Evolutionary conservation across 371 early-diverging fungal genomes (phyloP).

Genomic region (Circinella umbellata): DNA sequence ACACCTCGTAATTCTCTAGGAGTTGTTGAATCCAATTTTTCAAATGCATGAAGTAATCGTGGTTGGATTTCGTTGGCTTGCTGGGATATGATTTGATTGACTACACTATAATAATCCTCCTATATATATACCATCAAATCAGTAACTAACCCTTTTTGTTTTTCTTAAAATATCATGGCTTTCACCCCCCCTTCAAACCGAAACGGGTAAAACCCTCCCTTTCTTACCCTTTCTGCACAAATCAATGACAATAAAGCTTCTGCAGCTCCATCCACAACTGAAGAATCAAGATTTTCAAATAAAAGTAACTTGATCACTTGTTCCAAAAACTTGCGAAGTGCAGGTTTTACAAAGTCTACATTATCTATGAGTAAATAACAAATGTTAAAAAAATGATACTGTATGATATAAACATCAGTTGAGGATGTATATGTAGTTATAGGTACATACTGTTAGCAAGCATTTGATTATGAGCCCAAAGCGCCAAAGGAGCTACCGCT

Average conservation of each 20-base stretch:
- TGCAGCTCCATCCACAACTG: slow-evolving; percentile 62
- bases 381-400: no score
- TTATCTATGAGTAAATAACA: slow-evolving; percentile 5
- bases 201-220: no score
- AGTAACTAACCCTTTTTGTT: not conserved
- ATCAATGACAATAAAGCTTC: slow-evolving; percentile 65
- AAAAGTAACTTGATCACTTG: slow-evolving; percentile 57
- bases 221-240: slow-evolving; percentile 55
- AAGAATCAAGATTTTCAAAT: slow-evolving; percentile 65
- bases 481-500: slow-evolving; percentile 63
- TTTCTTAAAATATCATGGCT: not conserved
- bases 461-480: slow-evolving; percentile 54
- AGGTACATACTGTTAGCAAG: slow-evolving; percentile 8
- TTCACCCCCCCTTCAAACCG: not conserved
- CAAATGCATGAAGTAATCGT: slow-evolving; percentile 54
- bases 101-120: slow-evolving; percentile 39
- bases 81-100: slow-evolving; percentile 59
- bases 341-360: slow-evolving; percentile 43
- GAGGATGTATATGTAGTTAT: no score
- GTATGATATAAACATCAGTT: no score
- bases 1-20: slow-evolving; percentile 29
- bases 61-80: slow-evolving; percentile 52
- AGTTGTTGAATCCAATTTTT: slow-evolving; percentile 47
- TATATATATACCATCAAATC: not conserved
- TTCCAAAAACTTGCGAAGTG: slow-evolving; percentile 59